A percentile compares a stretch with the other conserved stretches of the same genome.
Conservation (phyloP, 768 basidiomycete genomes). For the Tephrocybe rancida region DNA sequence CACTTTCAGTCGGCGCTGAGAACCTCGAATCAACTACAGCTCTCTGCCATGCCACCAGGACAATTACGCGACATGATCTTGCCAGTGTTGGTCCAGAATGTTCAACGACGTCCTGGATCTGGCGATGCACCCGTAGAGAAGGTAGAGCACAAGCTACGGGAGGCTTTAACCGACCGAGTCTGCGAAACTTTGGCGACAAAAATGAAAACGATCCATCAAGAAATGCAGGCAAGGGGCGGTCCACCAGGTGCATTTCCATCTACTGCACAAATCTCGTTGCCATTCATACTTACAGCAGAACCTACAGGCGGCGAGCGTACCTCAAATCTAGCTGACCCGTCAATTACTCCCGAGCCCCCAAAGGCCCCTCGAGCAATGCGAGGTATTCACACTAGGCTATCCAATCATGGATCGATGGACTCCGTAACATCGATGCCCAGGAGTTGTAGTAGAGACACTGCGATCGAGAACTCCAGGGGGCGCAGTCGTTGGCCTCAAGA, state of each 20-base stretch:
- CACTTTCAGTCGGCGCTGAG: background rate
- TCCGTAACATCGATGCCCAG: background rate
- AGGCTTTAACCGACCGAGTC: slow-evolving; percentile 26
- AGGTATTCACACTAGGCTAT: background rate
- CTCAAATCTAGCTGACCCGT: slow-evolving; percentile 4
- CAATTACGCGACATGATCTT: slow-evolving; percentile 13
- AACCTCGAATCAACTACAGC: background rate
- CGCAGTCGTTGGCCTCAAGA: background rate
- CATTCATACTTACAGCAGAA: no score
- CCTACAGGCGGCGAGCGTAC: background rate
- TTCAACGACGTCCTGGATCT: slow-evolving; percentile 13
- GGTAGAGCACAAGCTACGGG: slow-evolving; percentile 14
- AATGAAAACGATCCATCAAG: slow-evolving; percentile 13
- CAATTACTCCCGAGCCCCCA: slow-evolving; percentile 10
- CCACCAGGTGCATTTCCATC: background rate
- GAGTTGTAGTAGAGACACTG: background rate
- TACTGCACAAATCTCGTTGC: background rate
- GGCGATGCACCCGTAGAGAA: background rate
- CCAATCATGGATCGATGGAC: background rate
- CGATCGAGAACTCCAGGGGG: background rate
- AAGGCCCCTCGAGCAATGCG: slow-evolving; percentile 23
- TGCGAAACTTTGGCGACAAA: slow-evolving; percentile 25
- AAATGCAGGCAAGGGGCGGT: slow-evolving; percentile 7
- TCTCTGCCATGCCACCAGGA: background rate
- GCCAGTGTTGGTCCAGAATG: slow-evolving; percentile 20